These are phyloP conservation scores for Diplodia corticola DNA, from an alignment of 2,329 filamentous ascomycete genomes.

Conservation along the genomic window DNA sequence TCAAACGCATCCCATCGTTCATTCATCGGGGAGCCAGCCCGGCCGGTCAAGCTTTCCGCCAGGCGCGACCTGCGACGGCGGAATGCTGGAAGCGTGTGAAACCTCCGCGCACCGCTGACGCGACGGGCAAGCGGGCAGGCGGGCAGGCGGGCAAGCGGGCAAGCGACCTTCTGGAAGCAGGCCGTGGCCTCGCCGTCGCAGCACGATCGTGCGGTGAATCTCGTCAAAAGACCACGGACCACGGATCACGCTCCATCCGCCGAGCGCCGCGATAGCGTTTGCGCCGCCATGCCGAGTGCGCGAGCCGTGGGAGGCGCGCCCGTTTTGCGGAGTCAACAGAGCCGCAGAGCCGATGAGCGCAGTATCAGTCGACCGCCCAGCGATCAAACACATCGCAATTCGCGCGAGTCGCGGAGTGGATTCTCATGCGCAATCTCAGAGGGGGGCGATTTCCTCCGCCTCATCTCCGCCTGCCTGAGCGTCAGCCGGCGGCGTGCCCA, in stretches of 20 bases:
- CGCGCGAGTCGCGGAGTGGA: slow-evolving; percentile 10
- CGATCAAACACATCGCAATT: slow-evolving; percentile 19
- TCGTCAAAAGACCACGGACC: slow-evolving; percentile 2
- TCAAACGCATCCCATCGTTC: slow-evolving; percentile 5
- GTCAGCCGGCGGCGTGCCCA: not conserved
- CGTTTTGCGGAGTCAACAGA: slow-evolving; percentile 13
- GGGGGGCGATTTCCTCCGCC: slow-evolving; percentile 9
- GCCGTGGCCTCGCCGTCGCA: not conserved
- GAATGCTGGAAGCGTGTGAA: slow-evolving; percentile 14
- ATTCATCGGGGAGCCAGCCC: not conserved
- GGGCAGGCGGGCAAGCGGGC: too few relatives aligned
- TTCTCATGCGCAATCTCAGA: slow-evolving; percentile 17
- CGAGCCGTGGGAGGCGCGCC: not conserved
- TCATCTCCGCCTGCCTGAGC: slow-evolving; percentile 15
- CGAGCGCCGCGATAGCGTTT: not conserved
- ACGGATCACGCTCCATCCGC: slow-evolving; percentile 1
- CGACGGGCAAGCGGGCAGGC: slow-evolving; percentile 10
- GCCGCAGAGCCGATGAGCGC: slow-evolving; percentile 3
- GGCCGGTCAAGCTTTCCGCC: slow-evolving; percentile 15
- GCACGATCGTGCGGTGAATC: slow-evolving; percentile 5
- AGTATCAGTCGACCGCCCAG: slow-evolving; percentile 16
- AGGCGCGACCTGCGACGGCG: slow-evolving; percentile 2
- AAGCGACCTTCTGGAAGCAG: slow-evolving; percentile 12
- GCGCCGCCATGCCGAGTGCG: not conserved
- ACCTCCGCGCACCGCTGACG: not conserved